A percentile compares a stretch with the other conserved stretches of the same genome.
These are phyloP conservation scores for Mesembryanthemum crystallinum DNA, from an alignment of 148 eudicot species.

Conservation along the genomic window DNA sequence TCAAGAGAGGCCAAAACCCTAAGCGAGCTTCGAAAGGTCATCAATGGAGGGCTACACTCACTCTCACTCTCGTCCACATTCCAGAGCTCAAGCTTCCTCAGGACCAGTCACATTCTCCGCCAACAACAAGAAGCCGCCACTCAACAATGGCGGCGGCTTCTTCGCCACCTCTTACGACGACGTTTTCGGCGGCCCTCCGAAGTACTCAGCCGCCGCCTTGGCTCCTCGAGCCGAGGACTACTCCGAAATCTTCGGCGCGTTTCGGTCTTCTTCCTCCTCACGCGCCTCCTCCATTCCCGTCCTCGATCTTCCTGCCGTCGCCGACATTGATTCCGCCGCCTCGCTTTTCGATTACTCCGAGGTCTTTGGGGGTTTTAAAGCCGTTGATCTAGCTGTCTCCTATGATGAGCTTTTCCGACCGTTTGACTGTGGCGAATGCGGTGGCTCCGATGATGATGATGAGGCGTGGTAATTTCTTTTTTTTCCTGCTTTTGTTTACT, in stretches of 20 bases:
- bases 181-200: constrained; percentile 71
- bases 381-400: constrained; percentile 43
- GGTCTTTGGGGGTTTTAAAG: constrained; percentile 56
- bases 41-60: constrained; percentile 6
- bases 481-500: not conserved
- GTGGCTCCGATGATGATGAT: constrained; percentile 37
- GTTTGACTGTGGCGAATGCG: constrained; percentile 34
- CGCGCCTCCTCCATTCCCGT: constrained; percentile 63
- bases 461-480: constrained; percentile 55
- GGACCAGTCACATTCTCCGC: constrained; percentile 28
- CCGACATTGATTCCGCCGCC: constrained; percentile 31
- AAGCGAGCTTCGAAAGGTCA: not conserved
- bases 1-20: constrained; percentile 8
- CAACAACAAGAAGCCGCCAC: constrained; percentile 27
- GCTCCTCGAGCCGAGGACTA: constrained; percentile 83
- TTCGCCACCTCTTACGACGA: constrained; percentile 69
- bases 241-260: constrained; percentile 73
- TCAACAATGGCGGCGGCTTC: constrained; percentile 28
- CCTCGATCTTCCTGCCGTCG: constrained; percentile 67
- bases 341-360: constrained; percentile 57
- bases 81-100: constrained; percentile 6
- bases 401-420: constrained; percentile 51
- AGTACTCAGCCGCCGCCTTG: constrained; percentile 42
- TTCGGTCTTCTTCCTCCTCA: constrained; percentile 41
- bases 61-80: constrained; percentile 29